These are phyloP conservation scores for Tilletia setariae DNA, from an alignment of 1,284 basidiomycete genomes.

Conservation along the genomic window DNA sequence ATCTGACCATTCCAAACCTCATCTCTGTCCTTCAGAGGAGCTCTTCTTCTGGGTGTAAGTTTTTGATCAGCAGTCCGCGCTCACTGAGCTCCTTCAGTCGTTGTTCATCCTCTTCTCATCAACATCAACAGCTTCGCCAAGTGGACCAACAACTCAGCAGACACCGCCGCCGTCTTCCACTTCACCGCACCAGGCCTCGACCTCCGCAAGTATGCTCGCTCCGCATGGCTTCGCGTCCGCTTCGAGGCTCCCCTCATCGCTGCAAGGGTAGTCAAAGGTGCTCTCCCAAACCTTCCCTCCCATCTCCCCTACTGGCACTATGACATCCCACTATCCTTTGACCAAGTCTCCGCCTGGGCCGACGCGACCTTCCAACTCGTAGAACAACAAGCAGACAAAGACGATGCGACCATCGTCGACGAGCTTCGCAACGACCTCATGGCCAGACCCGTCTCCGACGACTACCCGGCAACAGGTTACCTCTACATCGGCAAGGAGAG, in stretches of 20 bases:
- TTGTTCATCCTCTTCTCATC: no score
- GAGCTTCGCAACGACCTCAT: conserved; percentile 2
- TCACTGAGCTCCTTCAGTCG: neutral
- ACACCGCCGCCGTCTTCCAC: conserved; percentile 2
- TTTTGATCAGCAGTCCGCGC: no score
- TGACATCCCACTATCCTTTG: neutral
- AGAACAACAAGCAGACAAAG: neutral
- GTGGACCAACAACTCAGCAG: neutral
- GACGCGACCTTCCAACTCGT: conserved; percentile 9
- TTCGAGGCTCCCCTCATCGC: conserved; percentile 8
- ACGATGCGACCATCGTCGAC: neutral
- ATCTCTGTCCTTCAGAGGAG: neutral
- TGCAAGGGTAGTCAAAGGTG: neutral
- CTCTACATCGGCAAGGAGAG: conserved; percentile 6
- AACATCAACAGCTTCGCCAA: conserved; percentile 13
- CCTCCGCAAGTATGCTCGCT: conserved; percentile 11
- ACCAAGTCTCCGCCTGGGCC: neutral
- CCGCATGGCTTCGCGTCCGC: neutral
- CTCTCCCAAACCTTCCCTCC: neutral
- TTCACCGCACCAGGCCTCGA: conserved; percentile 4
- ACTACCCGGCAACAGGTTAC: neutral
- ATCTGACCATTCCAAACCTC: neutral
- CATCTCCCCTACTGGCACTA: conserved; percentile 8
- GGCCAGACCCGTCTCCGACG: neutral
- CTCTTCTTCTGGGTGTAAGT: conserved; percentile 15